Evolutionary conservation across 139 green algal species (phyloP), one percentile per base, ranked within the genome.

Genomic region (Chlorella sp.): DNA sequence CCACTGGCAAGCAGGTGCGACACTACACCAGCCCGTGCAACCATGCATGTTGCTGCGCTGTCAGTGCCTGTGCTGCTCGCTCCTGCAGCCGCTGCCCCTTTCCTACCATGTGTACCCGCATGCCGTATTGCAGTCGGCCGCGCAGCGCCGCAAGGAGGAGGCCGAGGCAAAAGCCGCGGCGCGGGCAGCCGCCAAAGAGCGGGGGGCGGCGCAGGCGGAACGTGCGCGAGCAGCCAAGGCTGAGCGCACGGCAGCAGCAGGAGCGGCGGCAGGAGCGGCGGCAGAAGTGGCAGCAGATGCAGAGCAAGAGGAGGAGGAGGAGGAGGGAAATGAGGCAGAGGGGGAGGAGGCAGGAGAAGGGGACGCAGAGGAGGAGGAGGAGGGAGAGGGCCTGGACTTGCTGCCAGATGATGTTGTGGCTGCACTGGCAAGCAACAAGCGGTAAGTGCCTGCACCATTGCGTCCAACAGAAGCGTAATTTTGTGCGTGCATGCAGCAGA

Each of bases 351-450:
- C 37, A 53, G 48, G n/a, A 18, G 80, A 77, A 32, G 81, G 53
- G 32, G 53, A 75, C 22, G 57, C 4, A 22, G 48, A 73, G 3
- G 82, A 86, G 3, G 82, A 60, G 0, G 84, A 66, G 40, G 84
- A 69, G 4, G 84, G 60, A 12, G 66, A 88, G 40, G 84, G 19
- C 34, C 84, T 88, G 0, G 84, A 88, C 32, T 40, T 88, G 84
- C 84, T 88, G 68, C 84, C 84, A 2, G 42, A 80, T 39, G 40
- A 64, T 3, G 68, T 88, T 14, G 34, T 88, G 1, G 84, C 64
- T 16, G 84, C 84, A 3, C 84, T 88, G 39, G 71, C 84, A 15
- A 88, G 40, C 84, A 86, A 53, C 82, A 88, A 88, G 42, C 84
- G 84, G 84, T 88, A 68, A 68, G 84, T 2, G 0, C 26, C 16